Evolutionary conservation across 495 filamentous ascomycete species (phyloP).

Genomic region (Aspergillus campestris): DNA sequence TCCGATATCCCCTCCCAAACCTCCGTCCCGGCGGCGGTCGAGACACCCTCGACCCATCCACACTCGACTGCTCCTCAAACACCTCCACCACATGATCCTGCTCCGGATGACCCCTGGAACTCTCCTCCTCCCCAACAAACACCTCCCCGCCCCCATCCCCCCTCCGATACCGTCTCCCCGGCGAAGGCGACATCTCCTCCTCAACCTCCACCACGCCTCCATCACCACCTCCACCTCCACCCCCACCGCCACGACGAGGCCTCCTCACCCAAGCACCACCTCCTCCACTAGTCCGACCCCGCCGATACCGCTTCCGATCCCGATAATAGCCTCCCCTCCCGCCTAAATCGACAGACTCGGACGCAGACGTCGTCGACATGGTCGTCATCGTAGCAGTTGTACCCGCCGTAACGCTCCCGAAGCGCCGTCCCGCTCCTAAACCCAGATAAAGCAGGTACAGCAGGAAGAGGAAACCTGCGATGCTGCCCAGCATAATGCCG

Average conservation of each 20-base stretch:
- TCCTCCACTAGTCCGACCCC: conserved; percentile 3
- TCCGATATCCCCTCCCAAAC: not conserved
- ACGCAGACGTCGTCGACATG: conserved; percentile 24
- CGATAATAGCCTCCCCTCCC: conserved; percentile 7
- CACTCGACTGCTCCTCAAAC: conserved; percentile 23
- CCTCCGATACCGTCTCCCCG: conserved; percentile 10
- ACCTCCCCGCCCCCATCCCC: conserved; percentile 24
- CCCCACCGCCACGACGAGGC: not conserved
- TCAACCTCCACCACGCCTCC: conserved; percentile 17
- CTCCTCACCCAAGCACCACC: not conserved
- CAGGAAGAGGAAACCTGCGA: conserved; percentile 73
- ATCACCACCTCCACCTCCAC: not conserved
- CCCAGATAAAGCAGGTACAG: conserved; percentile 67
- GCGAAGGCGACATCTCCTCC: conserved; percentile 10
- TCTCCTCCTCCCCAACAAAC: conserved; percentile 26
- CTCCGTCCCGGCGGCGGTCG: not conserved
- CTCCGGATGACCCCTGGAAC: conserved; percentile 1
- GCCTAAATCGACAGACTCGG: conserved; percentile 17
- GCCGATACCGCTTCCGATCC: not conserved
- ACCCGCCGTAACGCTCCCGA: conserved; percentile 9
- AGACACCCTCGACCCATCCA: conserved; percentile 4
- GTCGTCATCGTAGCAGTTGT: not conserved
- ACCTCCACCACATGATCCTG: conserved; percentile 12
- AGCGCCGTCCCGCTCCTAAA: conserved; percentile 38
- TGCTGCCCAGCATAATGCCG: conserved; percentile 73